phyloP scores from a whole-genome alignment of 169 alveolate species.

The Eimeria sp. region DNA sequence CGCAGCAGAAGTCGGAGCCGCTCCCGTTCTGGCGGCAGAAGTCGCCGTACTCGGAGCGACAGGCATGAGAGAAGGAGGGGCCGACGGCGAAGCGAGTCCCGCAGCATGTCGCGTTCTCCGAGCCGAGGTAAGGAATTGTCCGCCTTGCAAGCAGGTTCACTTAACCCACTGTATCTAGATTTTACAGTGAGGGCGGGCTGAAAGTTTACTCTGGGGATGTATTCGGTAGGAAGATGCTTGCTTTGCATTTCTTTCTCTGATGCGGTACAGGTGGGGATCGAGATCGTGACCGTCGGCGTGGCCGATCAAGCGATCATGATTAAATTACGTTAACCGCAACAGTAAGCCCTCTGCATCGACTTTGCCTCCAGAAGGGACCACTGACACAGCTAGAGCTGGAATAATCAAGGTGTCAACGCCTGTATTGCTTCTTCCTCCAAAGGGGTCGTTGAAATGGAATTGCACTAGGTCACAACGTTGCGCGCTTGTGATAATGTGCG shows the following conservation, averaged over 20 bases:
- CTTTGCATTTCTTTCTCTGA: not conserved
- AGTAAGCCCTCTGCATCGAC: not conserved
- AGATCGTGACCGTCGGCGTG: constrained; percentile 70
- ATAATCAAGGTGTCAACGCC: not conserved
- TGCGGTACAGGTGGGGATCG: constrained; percentile 50
- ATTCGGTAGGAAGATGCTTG: not conserved
- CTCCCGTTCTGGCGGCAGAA: constrained; percentile 40
- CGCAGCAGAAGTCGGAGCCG: constrained; percentile 80
- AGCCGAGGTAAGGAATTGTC: constrained; percentile 30
- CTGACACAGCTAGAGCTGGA: not conserved
- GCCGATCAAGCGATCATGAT: constrained; percentile 58
- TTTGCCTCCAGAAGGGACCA: not conserved
- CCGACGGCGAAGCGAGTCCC: constrained; percentile 71
- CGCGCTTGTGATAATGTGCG: not conserved
- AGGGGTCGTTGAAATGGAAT: not conserved
- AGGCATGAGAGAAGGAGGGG: constrained; percentile 63
- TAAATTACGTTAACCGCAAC: not conserved
- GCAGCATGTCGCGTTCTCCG: constrained; percentile 59
- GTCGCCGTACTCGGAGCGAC: constrained; percentile 75
- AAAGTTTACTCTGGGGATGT: not conserved
- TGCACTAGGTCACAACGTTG: not conserved
- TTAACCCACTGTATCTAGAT: not conserved
- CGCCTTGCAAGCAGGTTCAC: not conserved
- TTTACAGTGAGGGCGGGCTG: not conserved
- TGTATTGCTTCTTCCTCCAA: not conserved